Evolutionary conservation across 306 rosid species (phyloP), one percentile per base, ranked within the genome.

Genomic region (Delonix regia): DNA sequence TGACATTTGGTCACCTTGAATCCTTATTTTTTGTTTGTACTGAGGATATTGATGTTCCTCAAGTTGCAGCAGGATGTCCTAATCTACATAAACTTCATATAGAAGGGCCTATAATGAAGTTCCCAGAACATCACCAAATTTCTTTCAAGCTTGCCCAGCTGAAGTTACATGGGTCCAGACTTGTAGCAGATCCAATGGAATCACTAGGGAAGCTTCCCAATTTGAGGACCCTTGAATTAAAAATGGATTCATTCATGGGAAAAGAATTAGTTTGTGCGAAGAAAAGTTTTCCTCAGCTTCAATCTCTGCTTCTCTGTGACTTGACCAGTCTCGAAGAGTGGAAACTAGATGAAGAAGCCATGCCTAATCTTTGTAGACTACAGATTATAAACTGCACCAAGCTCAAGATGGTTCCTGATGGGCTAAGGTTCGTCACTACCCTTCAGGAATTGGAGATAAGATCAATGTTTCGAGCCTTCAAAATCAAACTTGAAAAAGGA

Each of bases 371-470:
- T 25, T 1, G 68, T 25, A 74, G 75, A 66, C 81, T 90, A 30
- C 39, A 48, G 78, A 84, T 88, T 69, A 3, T 19, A 5, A 5
- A 4, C 12, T 77, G 85, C 24, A 18, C 56, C 0, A 12, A 8
- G 11, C 83, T 90, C 33, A 81, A 75, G 71, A 77, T 64, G 73
- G 56, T 90, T 70, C 94, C 89, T 0, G 87, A 88, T 10, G 92
- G 86, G 25, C 25, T 90, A 34, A 85, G 82, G 57, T 81, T 76
- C 61, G 56, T 84, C 7, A 41, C 71, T 7, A 56, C 22, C 14
- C 84, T 90, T 36, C 73, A 65, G 81, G 85, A 88, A 71, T 60
- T 88, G 71, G 79, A 74, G 64, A 69, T 86, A 28, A 65, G 52
- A 19, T 5, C 36, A 5, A 90, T 88, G 92, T 18, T 56, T n/a